Percentiles rank a stretch among this genome's conserved stretches.
phyloP scores from a whole-genome alignment of 2,329 filamentous ascomycete genomes.

The Aschersonia sp. region DNA sequence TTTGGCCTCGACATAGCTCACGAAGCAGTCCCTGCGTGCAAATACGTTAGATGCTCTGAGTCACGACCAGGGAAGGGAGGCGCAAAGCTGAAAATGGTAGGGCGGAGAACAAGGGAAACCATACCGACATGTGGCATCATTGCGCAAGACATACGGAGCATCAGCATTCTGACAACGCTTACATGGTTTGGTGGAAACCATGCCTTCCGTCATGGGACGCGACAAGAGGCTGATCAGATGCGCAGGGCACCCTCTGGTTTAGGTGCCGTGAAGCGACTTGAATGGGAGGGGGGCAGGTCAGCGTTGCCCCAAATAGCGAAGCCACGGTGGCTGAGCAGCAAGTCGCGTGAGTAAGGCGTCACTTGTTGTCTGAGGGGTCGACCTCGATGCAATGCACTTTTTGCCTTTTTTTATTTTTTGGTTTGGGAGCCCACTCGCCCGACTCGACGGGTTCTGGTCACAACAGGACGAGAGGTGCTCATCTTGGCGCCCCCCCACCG shows the following conservation, averaged over 20 bases:
- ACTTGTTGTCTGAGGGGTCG: background rate
- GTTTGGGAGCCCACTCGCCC: background rate
- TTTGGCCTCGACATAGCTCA: constrained; percentile 64
- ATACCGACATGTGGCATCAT: constrained; percentile 18
- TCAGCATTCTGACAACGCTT: constrained; percentile 16
- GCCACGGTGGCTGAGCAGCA: background rate
- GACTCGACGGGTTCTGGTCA: too few species aligned
- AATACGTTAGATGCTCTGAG: background rate
- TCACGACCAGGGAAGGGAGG: background rate
- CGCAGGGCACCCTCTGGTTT: too few species aligned
- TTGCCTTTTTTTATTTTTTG: too few species aligned
- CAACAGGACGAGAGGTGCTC: too few species aligned
- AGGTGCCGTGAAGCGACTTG: too few species aligned
- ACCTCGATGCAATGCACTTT: background rate
- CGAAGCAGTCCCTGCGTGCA: constrained; percentile 48
- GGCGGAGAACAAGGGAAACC: background rate
- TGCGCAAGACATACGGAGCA: constrained; percentile 15
- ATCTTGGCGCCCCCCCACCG: too few species aligned
- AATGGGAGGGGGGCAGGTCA: background rate
- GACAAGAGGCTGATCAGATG: background rate
- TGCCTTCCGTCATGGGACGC: background rate
- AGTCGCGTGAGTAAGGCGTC: background rate
- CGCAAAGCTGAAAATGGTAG: background rate
- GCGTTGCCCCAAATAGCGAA: background rate
- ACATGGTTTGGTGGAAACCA: constrained; percentile 9